Evolutionary conservation across 169 alveolate species (phyloP).

Genomic region (Eimeria praecox): DNA sequence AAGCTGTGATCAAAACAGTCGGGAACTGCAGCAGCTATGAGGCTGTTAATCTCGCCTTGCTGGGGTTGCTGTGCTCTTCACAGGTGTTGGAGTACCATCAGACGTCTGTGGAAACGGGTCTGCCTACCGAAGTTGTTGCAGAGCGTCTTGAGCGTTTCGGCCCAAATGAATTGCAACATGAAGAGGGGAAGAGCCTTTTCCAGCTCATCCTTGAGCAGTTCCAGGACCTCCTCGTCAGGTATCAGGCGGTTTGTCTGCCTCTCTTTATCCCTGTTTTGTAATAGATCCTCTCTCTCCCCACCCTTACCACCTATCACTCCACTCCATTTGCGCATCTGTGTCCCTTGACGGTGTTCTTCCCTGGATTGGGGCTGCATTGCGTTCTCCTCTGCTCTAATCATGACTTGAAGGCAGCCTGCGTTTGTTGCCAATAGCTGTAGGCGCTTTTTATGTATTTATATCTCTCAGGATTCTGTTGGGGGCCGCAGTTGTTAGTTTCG

Average conservation of each 20-base stretch:
- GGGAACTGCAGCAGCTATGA: background rate
- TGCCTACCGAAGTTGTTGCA: slow-evolving; percentile 23
- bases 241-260: background rate
- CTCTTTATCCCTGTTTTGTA: background rate
- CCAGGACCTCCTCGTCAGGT: slow-evolving; percentile 96
- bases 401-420: background rate
- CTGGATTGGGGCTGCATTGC: background rate
- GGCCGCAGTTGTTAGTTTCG: slow-evolving; percentile 98
- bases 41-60: background rate
- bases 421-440: background rate
- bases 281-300: background rate
- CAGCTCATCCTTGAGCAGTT: slow-evolving; percentile 96
- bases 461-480: slow-evolving; percentile 92
- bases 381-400: background rate
- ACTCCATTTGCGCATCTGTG: background rate
- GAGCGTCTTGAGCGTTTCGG: slow-evolving; percentile 78
- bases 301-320: too few relatives aligned
- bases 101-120: slow-evolving; percentile 26
- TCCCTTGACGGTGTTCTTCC: background rate
- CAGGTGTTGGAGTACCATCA: slow-evolving; percentile 44
- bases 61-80: background rate
- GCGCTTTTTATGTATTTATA: background rate
- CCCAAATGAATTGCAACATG: slow-evolving; percentile 75
- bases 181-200: slow-evolving; percentile 92
- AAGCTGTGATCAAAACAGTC: background rate